Base-by-base conservation (phyloP, 352 stramenopile species). In the Phytophthora uliginosa region DNA sequence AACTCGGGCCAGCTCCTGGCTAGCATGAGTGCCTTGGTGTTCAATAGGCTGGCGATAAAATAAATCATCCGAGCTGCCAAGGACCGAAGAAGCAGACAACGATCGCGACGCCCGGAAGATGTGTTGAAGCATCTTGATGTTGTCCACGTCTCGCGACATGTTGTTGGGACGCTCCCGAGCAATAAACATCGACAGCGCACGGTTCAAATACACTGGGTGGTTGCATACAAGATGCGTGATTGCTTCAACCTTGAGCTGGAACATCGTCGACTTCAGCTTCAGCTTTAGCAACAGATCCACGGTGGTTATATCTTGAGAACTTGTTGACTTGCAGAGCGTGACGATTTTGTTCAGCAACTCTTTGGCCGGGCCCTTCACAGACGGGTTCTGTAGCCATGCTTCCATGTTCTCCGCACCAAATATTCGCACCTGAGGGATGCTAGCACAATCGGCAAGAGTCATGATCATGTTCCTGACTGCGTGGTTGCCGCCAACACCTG, bases 101-200 rank as follows among this genome's bases (percentile, higher is more conserved):
- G 73, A 77, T 17, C 87, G 83, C 0, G 83, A 88, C 3, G 90
- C 86, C 18, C 87, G 83, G 52, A 97, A 95, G 28, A 97, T 95
- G 50, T 95, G 90, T 71, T 95, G 90, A 10, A 97, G 81, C 79
- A 97, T 94, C 67, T 97, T 97, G 63, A 97, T 93, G 68, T 97
- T 97, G 79, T 97, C 90, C 4, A 95, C 84, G 45, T 97, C 90
- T 67, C 93, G 87, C 24, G 88, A 86, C 76, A 95, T 90, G 50
- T 93, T 94, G 74, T 93, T 95, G 7, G 88, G 85, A 2, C 90
- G 81, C 38, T 97, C 88, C 18, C 87, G 84, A 15, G 76, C 81
- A 60, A 97, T 90, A 61, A 90, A 89, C 31, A 95, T 82, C 10
- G 81, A 77, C 4, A 97, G 60, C 6, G 88, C 90, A 22, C 84